These are phyloP conservation scores for Neurospora sp. DNA, from an alignment of 495 filamentous ascomycete genomes.

Conservation along the genomic window DNA sequence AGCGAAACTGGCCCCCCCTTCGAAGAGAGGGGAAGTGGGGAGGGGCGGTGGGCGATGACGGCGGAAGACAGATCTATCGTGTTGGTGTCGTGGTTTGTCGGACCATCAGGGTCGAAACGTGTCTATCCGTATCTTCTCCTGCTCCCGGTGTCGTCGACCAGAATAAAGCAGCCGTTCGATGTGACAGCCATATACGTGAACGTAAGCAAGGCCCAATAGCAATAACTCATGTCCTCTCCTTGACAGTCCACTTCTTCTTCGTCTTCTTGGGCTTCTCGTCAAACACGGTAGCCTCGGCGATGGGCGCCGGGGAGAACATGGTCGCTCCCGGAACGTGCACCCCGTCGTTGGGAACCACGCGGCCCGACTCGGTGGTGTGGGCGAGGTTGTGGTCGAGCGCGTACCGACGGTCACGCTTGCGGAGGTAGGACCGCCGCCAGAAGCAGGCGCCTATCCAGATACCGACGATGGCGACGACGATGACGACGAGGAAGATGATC, in stretches of 20 bases:
- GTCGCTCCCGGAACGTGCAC: slow-evolving; percentile 19
- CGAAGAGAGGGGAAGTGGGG: neutral
- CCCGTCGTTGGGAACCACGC: slow-evolving; percentile 20
- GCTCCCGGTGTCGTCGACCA: neutral
- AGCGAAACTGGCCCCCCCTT: neutral
- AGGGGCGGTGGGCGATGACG: neutral
- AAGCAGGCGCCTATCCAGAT: slow-evolving; percentile 46
- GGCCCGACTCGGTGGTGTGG: slow-evolving; percentile 20
- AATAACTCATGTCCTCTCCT: slow-evolving; percentile 23
- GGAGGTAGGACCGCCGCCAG: slow-evolving; percentile 41
- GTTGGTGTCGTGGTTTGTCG: neutral
- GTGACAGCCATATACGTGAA: neutral
- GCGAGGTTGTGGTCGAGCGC: slow-evolving; percentile 32
- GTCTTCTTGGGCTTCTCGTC: slow-evolving; percentile 12
- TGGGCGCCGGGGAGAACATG: slow-evolving; percentile 24
- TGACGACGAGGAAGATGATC: slow-evolving; percentile 46
- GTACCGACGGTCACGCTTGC: slow-evolving; percentile 40
- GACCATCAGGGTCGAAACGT: neutral
- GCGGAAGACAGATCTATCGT: neutral
- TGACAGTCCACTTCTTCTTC: slow-evolving; percentile 34
- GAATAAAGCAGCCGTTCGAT: neutral
- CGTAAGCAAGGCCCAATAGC: slow-evolving; percentile 4
- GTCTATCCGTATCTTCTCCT: neutral
- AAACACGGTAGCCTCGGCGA: slow-evolving; percentile 18
- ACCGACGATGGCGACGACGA: slow-evolving; percentile 39